phyloP scores from a whole-genome alignment of 805 yeast genomes.

The Kodamaea hsintzibuensis region DNA sequence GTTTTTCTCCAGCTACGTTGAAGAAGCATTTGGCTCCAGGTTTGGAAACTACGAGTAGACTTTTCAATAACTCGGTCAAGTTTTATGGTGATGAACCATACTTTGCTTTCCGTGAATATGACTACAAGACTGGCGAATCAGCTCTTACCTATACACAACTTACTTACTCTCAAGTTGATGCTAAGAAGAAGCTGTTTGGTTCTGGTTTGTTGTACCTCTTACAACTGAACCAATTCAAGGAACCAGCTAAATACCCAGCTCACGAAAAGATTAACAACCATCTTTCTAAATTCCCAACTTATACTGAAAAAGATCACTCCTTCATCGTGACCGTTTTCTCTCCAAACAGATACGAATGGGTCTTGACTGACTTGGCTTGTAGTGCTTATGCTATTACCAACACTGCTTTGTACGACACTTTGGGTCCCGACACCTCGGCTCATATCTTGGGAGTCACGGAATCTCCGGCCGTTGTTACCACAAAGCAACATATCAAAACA shows the following conservation, averaged over 20 bases:
- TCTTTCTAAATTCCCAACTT: conserved; percentile 9
- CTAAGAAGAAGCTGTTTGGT: conserved; percentile 17
- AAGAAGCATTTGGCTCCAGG: conserved; percentile 22
- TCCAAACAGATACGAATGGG: conserved; percentile 40
- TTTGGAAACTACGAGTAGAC: conserved; percentile 18
- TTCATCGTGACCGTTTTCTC: conserved; percentile 36
- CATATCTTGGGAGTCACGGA: conserved; percentile 35
- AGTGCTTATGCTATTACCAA: conserved; percentile 33
- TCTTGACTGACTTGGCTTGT: conserved; percentile 37
- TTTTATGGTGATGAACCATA: conserved; percentile 14
- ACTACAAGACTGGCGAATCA: conserved; percentile 17
- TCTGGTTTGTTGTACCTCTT: conserved; percentile 25
- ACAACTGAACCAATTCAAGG: conserved; percentile 20
- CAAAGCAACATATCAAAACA: conserved; percentile 51
- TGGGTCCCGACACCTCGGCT: conserved; percentile 36
- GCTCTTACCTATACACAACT: conserved; percentile 15
- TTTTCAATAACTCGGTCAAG: conserved; percentile 19
- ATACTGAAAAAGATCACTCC: conserved; percentile 23
- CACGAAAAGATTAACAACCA: conserved; percentile 26
- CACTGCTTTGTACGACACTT: conserved; percentile 43
- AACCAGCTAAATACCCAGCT: conserved; percentile 14
- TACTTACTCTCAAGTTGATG: conserved; percentile 19
- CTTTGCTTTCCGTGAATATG: conserved; percentile 20
- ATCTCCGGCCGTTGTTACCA: conserved; percentile 50
- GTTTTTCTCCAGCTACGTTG: conserved; percentile 22